Percentiles rank a stretch among this genome's conserved stretches.
Conservation (phyloP, 345 rosid species). For the Cochlearia excelsa region DNA sequence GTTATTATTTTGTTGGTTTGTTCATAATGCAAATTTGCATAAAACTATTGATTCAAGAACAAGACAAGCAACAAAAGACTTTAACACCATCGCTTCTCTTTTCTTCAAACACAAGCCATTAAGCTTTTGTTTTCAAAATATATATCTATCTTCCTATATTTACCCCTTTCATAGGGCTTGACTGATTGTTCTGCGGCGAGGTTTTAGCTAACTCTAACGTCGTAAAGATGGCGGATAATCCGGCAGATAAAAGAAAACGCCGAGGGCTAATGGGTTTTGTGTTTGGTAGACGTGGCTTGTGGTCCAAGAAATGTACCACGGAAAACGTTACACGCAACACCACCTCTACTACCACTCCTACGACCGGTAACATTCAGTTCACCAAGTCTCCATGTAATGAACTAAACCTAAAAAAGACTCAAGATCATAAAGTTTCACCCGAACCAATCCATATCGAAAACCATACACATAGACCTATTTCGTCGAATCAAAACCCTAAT, state of each 20-base stretch:
- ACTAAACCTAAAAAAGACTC: slow-evolving; percentile 35
- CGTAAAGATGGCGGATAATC: slow-evolving; percentile 27
- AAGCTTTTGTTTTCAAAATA: not conserved
- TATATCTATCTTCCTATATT: not conserved
- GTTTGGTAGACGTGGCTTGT: slow-evolving; percentile 56
- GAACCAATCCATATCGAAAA: slow-evolving; percentile 26
- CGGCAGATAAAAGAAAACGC: slow-evolving; percentile 50
- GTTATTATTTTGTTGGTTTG: not conserved
- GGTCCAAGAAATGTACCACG: slow-evolving; percentile 51
- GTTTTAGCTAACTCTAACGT: not conserved
- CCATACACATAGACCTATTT: slow-evolving; percentile 27
- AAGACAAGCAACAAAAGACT: slow-evolving; percentile 8
- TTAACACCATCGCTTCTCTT: not conserved
- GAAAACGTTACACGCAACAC: slow-evolving; percentile 30
- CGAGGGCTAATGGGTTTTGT: slow-evolving; percentile 59
- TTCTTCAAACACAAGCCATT: slow-evolving; percentile 8
- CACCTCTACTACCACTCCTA: slow-evolving; percentile 36
- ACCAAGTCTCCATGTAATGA: slow-evolving; percentile 42
- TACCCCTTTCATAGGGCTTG: slow-evolving; percentile 14
- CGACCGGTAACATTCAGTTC: slow-evolving; percentile 35
- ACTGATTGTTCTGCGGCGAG: not conserved
- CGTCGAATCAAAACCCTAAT: slow-evolving; percentile 30
- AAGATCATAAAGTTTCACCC: slow-evolving; percentile 41
- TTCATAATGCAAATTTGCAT: not conserved
- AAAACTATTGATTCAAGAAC: slow-evolving; percentile 21